Evolutionary conservation across 192 early-diverging fungal genomes (phyloP), one percentile per base, ranked within the genome.

Genomic region (Coemansia sp.): DNA sequence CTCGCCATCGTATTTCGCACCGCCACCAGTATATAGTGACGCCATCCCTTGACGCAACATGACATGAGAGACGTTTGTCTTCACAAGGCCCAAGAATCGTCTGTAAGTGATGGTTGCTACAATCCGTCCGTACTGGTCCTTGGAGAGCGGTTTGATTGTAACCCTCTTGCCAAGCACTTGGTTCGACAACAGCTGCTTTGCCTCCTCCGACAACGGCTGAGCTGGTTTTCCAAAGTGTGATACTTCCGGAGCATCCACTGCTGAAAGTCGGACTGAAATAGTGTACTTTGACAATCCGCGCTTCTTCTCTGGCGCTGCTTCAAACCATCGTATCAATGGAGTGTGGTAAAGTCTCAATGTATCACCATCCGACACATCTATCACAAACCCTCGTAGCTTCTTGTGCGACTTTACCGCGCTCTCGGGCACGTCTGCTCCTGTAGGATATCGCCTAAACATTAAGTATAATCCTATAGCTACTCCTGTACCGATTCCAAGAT

Each of bases 211-310:
- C 53, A 81, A 47, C 44, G 78, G 69, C 58, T 81, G 78, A 9
- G 74, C 73, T 0, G 78, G 78, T 23, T 81, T 81, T 5, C 78
- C 78, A 54, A 81, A 81, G 44, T 81, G 78, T 60, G 73, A 60
- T 23, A 70, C 74, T 62, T 81, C 78, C 7, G 78, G 78, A 14
- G 78, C 78, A 47, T 81, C 78, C 18, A 81, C 74, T 0, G 69
- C 69, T 14, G 73, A 71, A 7, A 81, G 19, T 21, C 78, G 61
- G 16, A 81, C 67, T 3, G 62, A 64, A 19, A 81, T 81, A 0
- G 78, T 73, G 49, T 62, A 62, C 27, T 72, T 76, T 8, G 69
- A 34, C 18, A 76, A 22, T 1, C 74, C 74, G 2, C 74, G 53
- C 22, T 62, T 58, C 54, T 73, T 72, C 55, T 65, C 64, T 4